Evolutionary conservation across 179 eudicot genomes (phyloP).

Genomic region (Beta lomatogona): DNA sequence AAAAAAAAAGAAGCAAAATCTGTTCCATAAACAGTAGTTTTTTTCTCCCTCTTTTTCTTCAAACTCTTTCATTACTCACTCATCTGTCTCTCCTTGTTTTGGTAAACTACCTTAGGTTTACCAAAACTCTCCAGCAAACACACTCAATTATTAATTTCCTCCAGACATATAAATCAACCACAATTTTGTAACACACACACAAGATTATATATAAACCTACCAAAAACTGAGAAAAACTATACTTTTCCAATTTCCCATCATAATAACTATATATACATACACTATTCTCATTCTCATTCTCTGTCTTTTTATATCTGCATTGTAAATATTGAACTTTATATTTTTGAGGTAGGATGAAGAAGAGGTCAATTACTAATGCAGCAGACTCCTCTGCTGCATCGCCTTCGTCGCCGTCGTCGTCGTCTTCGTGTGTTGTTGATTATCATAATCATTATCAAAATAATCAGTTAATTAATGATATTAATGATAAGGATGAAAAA

Average conservation of each 20-base stretch:
- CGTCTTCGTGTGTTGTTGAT: slow-evolving; percentile 48
- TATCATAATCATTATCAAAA: background rate
- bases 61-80: slow-evolving; percentile 9
- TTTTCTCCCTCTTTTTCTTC: background rate
- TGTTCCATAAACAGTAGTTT: background rate
- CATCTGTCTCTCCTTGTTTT: slow-evolving; percentile 23
- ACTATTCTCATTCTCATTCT: no score
- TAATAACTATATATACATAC: no score
- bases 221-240: no score
- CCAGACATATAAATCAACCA: background rate
- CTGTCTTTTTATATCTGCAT: no score
- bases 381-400: slow-evolving; percentile 23
- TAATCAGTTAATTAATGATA: background rate
- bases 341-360: slow-evolving; percentile 27
- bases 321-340: no score
- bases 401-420: slow-evolving; percentile 49
- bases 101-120: slow-evolving; percentile 40
- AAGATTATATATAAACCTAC: no score
- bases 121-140: slow-evolving; percentile 8
- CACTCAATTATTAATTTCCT: background rate
- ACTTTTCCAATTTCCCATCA: no score
- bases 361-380: slow-evolving; percentile 19
- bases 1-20: background rate
- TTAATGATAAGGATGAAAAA: background rate
- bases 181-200: no score